A percentile compares a stretch with the other conserved stretches of the same genome.
These are phyloP conservation scores for Salix purpurea DNA, from an alignment of 345 rosid species.

Conservation along the genomic window DNA sequence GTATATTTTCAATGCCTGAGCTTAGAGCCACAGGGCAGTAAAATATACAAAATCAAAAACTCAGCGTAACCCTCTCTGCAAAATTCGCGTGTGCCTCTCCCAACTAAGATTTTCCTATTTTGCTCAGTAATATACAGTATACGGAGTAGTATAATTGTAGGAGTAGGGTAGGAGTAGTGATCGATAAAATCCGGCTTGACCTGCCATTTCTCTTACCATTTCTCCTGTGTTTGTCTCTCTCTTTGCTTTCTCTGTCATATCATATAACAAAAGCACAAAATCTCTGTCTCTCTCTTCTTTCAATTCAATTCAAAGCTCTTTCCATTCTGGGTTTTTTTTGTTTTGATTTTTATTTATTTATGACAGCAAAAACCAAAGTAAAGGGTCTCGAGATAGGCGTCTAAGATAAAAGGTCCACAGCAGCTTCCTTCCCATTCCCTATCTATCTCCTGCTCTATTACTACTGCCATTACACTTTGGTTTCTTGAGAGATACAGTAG, in stretches of 20 bases:
- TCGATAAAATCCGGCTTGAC: background rate
- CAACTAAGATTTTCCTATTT: background rate
- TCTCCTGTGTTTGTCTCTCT: constrained; percentile 4
- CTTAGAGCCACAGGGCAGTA: too few relatives aligned
- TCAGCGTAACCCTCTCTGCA: background rate
- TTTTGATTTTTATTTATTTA: constrained; percentile 1
- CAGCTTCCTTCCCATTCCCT: background rate
- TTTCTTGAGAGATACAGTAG: background rate
- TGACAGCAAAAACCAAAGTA: background rate
- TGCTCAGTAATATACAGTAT: too few relatives aligned
- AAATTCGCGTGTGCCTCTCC: background rate
- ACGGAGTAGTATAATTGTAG: background rate
- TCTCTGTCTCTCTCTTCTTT: background rate
- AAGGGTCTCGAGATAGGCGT: constrained; percentile 54
- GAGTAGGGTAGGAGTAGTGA: background rate
- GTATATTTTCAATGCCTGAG: too few relatives aligned
- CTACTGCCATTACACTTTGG: background rate
- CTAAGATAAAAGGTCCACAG: constrained; percentile 29
- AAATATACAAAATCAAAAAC: too few relatives aligned
- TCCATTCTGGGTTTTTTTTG: constrained; percentile 9
- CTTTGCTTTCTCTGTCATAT: background rate
- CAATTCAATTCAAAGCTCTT: background rate
- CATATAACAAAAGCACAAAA: background rate
- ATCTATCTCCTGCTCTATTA: background rate
- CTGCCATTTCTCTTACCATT: constrained; percentile 15